phyloP scores from a whole-genome alignment of 495 filamentous ascomycete species.

The Cercophora scortea region DNA sequence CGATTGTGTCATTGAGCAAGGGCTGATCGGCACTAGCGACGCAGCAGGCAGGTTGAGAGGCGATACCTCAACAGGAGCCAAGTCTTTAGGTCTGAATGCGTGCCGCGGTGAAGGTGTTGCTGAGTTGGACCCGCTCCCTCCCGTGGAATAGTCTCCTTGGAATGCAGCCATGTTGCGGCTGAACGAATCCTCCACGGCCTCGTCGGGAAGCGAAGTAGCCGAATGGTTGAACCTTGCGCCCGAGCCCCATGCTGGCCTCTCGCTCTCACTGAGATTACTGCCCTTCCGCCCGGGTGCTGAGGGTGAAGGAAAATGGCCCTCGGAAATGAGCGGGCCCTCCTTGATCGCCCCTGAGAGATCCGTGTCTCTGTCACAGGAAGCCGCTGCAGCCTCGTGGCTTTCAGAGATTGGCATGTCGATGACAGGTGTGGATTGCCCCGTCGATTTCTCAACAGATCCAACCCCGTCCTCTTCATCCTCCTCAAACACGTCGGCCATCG shows the following conservation, averaged over 20 bases:
- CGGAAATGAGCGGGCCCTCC: too few relatives aligned
- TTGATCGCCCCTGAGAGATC: too few relatives aligned
- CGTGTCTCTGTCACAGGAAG: background rate
- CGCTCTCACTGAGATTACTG: conserved; percentile 5
- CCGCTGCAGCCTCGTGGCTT: conserved; percentile 1
- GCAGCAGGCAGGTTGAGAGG: conserved; percentile 34
- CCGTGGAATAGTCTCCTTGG: conserved; percentile 1
- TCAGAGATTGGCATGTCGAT: conserved; percentile 11
- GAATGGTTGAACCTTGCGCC: conserved; percentile 31
- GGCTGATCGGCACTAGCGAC: conserved; percentile 45
- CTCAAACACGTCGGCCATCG: conserved; percentile 86
- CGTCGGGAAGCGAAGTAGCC: conserved; percentile 32
- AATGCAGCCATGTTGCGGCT: conserved; percentile 12
- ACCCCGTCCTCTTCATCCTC: conserved; percentile 81
- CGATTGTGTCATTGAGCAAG: conserved; percentile 42
- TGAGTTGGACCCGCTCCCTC: conserved; percentile 34
- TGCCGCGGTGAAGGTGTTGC: conserved; percentile 51
- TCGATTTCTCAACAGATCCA: conserved; percentile 14
- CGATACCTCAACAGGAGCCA: conserved; percentile 43
- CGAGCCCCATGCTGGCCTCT: conserved; percentile 5
- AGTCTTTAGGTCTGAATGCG: conserved; percentile 44
- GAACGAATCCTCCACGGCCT: conserved; percentile 28
- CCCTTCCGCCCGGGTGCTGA: background rate
- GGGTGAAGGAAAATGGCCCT: background rate
- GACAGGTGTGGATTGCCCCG: conserved; percentile 20